Conservation (phyloP, 805 yeast species). For the Wickerhamiella nectarea region DNA sequence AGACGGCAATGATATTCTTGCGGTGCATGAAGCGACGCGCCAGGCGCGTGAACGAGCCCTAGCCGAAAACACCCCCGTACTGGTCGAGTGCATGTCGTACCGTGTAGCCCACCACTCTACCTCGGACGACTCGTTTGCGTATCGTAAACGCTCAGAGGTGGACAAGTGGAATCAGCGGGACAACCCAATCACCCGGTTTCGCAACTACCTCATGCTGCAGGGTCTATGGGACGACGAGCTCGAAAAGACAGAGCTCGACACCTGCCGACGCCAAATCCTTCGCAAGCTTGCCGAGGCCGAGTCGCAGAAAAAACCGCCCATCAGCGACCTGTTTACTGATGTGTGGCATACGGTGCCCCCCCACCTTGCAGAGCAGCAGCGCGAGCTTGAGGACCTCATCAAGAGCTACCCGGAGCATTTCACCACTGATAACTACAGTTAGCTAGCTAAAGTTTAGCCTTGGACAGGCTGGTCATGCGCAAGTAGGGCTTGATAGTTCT, state of each 20-base stretch:
- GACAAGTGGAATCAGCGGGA: constrained; percentile 26
- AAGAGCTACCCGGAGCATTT: constrained; percentile 23
- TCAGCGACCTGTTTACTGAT: constrained; percentile 21
- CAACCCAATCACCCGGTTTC: constrained; percentile 24
- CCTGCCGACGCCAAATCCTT: constrained; percentile 19
- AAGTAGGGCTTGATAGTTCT: constrained; percentile 79
- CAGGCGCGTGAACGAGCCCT: constrained; percentile 21
- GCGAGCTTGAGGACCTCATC: constrained; percentile 22
- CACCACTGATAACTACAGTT: constrained; percentile 12
- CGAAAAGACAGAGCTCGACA: constrained; percentile 19
- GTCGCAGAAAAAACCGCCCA: constrained; percentile 21
- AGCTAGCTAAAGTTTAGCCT: constrained; percentile 3
- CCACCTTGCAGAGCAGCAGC: constrained; percentile 20
- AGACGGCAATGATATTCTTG: constrained; percentile 26
- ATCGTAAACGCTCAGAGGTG: constrained; percentile 24
- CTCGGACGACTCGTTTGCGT: constrained; percentile 27
- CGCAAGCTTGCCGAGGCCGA: constrained; percentile 23
- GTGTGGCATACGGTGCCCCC: constrained; percentile 18
- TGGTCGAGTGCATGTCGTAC: constrained; percentile 28
- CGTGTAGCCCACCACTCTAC: constrained; percentile 28
- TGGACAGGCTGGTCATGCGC: constrained; percentile 38
- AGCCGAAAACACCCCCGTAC: constrained; percentile 20
- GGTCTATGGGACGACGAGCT: constrained; percentile 24
- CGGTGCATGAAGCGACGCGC: constrained; percentile 22
- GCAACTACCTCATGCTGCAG: constrained; percentile 23